Conservation (phyloP, 805 yeast genomes). For the Brettanomyces anomalus region DNA sequence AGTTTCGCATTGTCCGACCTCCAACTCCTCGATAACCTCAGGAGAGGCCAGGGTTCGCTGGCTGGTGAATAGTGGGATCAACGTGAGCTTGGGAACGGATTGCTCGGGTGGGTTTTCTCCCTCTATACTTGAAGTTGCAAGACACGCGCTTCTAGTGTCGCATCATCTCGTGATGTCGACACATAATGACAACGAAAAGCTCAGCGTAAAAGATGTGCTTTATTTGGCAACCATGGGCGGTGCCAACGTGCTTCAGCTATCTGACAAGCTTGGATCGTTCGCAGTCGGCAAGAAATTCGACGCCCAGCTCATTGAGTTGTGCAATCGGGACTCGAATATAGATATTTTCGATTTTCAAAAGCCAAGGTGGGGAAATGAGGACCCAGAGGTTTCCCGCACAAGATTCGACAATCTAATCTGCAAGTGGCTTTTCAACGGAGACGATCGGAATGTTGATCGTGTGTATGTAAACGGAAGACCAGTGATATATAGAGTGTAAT, state of each 20-base stretch:
- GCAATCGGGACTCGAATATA: conserved; percentile 43
- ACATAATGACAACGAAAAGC: conserved; percentile 34
- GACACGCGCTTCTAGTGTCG: conserved; percentile 65
- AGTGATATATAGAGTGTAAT: conserved; percentile 31
- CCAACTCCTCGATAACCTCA: conserved; percentile 78
- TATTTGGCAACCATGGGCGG: conserved; percentile 88
- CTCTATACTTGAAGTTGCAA: conserved; percentile 53
- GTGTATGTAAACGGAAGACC: conserved; percentile 79
- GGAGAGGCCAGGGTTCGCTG: conserved; percentile 83
- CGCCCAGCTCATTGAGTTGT: conserved; percentile 65
- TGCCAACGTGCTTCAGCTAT: conserved; percentile 62
- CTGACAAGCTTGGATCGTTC: conserved; percentile 56
- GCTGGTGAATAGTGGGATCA: conserved; percentile 53
- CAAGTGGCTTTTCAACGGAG: conserved; percentile 92
- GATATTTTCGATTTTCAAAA: conserved; percentile 72
- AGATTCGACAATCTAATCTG: conserved; percentile 53
- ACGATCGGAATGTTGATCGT: conserved; percentile 73
- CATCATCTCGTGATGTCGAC: conserved; percentile 58
- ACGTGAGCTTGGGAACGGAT: conserved; percentile 78
- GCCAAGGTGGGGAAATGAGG: conserved; percentile 27
- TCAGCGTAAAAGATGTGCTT: conserved; percentile 62
- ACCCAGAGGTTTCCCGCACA: conserved; percentile 9
- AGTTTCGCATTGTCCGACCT: conserved; percentile 87
- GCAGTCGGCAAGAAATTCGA: conserved; percentile 76
- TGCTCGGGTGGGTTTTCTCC: conserved; percentile 71